These are phyloP conservation scores for Agaricus subrufescens DNA, from an alignment of 768 basidiomycete species.

Conservation along the genomic window DNA sequence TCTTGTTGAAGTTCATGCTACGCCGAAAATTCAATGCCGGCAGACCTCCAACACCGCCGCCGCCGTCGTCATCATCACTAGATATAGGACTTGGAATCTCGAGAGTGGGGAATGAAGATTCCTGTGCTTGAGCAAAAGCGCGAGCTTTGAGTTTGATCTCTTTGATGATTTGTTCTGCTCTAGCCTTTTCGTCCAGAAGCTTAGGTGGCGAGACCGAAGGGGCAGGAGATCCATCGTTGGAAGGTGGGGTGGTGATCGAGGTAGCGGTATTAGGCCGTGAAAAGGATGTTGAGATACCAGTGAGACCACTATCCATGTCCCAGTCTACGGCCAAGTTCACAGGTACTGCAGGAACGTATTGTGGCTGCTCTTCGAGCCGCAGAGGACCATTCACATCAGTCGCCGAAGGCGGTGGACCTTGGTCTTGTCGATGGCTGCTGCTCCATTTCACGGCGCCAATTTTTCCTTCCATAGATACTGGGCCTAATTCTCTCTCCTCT, in stretches of 20 bases:
- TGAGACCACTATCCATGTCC: constrained; percentile 1
- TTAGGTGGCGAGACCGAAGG: constrained; percentile 12
- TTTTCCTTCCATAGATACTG: constrained; percentile 18
- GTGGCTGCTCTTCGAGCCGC: neutral
- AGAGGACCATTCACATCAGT: constrained; percentile 2
- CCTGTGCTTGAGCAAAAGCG: constrained; percentile 44
- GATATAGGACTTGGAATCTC: constrained; percentile 42
- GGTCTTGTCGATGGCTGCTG: constrained; percentile 40
- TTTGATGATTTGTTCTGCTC: constrained; percentile 56
- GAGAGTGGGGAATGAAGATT: constrained; percentile 23
- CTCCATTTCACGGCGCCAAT: constrained; percentile 25
- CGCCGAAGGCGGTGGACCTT: constrained; percentile 17
- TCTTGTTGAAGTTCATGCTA: neutral
- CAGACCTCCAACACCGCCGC: constrained; percentile 16
- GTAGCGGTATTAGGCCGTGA: constrained; percentile 1
- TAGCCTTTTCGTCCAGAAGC: constrained; percentile 31
- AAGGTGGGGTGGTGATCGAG: constrained; percentile 19
- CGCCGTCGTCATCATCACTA: constrained; percentile 41
- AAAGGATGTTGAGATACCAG: neutral
- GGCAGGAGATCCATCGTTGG: constrained; percentile 13
- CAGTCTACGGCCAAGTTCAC: neutral
- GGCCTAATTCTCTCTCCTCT: constrained; percentile 53
- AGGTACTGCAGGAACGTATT: neutral
- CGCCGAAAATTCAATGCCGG: neutral
- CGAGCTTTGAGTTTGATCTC: constrained; percentile 67